Conservation (phyloP, 345 rosid genomes). For the Triadica sebifera region DNA sequence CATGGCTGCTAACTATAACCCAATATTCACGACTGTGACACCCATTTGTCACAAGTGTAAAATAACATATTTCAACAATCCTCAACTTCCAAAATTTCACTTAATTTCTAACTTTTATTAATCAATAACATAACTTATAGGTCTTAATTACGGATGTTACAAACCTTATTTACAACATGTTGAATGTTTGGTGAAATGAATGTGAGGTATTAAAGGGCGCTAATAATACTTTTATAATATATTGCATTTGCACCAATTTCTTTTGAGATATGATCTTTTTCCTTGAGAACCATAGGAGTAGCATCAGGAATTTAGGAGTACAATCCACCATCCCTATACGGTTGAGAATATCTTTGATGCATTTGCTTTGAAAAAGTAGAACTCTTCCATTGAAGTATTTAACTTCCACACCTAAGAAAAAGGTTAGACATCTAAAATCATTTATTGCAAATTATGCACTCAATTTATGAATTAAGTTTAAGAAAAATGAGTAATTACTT, state of each 20-base stretch:
- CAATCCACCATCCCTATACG: not conserved
- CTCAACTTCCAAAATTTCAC: too few species aligned
- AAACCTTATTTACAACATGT: not conserved
- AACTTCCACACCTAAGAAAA: not conserved
- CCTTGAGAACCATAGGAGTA: not conserved
- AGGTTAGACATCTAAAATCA: not conserved
- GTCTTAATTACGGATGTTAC: too few species aligned
- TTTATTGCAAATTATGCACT: not conserved
- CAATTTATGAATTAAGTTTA: too few species aligned
- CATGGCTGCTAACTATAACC: too few species aligned
- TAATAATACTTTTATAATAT: not conserved
- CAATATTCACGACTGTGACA: too few species aligned
- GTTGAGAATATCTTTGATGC: not conserved
- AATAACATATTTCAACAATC: too few species aligned
- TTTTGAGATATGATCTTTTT: not conserved
- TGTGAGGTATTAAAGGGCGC: too few species aligned
- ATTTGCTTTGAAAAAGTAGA: not conserved
- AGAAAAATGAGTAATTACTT: not conserved
- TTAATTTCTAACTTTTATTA: too few species aligned
- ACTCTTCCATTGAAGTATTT: not conserved
- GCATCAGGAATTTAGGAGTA: not conserved
- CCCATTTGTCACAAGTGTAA: too few species aligned
- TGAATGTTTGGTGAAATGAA: not conserved
- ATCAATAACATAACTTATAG: too few species aligned
- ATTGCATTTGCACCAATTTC: not conserved